These are phyloP conservation scores for Adiantum capillusveneris DNA, from an alignment of 75 land plant genomes.

Conservation along the genomic window DNA sequence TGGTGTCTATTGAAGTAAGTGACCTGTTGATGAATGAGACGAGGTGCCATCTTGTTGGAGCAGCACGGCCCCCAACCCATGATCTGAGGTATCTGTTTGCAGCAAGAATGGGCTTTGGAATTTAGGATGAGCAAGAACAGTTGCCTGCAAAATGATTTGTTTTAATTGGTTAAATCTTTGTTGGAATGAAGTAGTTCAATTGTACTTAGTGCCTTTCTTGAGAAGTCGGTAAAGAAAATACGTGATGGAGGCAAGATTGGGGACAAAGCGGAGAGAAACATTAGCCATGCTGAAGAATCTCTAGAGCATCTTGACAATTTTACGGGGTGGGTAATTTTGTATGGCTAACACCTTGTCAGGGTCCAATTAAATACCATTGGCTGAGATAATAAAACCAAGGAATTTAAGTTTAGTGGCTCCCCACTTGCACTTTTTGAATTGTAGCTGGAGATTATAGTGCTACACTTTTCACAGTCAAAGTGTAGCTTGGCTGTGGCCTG, in stretches of 20 bases:
- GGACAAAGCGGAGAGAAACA: not conserved
- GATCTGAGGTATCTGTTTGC: not conserved
- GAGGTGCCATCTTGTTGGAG: not conserved
- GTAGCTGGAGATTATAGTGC: not conserved
- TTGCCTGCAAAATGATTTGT: not conserved
- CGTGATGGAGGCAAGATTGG: not conserved
- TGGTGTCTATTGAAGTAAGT: not conserved
- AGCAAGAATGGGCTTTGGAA: not conserved
- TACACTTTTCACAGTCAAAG: too few species aligned
- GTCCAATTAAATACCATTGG: not conserved
- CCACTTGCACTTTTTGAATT: conserved; percentile 1
- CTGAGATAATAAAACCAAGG: not conserved
- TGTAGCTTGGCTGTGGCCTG: too few species aligned
- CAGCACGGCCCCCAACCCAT: not conserved
- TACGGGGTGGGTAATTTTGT: not conserved
- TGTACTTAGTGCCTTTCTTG: not conserved
- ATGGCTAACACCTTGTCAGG: not conserved
- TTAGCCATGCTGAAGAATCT: not conserved
- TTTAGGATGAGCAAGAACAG: not conserved
- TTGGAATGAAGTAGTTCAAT: not conserved
- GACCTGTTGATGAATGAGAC: not conserved
- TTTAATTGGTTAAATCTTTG: not conserved
- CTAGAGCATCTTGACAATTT: not conserved
- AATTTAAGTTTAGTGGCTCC: not conserved
- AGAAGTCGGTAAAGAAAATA: not conserved